Conservation (phyloP, 495 filamentous ascomycete species). For the Letharia lupina region DNA sequence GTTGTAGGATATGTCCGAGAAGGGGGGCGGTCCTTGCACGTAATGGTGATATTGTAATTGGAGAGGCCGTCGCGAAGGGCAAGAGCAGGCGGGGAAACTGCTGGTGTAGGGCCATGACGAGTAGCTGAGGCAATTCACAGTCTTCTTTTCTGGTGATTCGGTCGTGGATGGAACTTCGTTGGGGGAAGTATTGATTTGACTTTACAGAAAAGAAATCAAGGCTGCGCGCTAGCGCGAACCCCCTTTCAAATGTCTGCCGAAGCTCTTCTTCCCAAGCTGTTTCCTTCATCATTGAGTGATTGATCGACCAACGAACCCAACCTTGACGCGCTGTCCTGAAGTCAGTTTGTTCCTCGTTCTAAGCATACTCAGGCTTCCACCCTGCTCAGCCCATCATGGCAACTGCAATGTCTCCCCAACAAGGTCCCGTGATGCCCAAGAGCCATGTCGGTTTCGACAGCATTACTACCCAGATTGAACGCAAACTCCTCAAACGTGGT, state of each 20-base stretch:
- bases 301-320: background rate
- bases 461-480: conserved; percentile 96
- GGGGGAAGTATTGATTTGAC: background rate
- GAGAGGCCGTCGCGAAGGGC: background rate
- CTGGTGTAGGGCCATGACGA: conserved; percentile 12
- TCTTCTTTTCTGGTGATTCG: background rate
- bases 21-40: background rate
- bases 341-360: background rate
- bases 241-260: conserved; percentile 14
- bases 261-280: conserved; percentile 17
- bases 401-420: conserved; percentile 40
- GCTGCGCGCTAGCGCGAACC: conserved; percentile 13
- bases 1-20: conserved; percentile 9
- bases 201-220: background rate
- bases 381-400: conserved; percentile 38
- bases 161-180: background rate
- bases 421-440: conserved; percentile 66
- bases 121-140: no score
- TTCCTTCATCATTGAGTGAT: background rate
- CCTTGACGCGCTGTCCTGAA: background rate
- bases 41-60: background rate
- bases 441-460: conserved; percentile 99
- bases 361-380: background rate
- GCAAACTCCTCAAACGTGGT: conserved; percentile 97
- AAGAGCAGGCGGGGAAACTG: background rate